phyloP scores from a whole-genome alignment of 2,329 filamentous ascomycete genomes.

The Phoma sp. region DNA sequence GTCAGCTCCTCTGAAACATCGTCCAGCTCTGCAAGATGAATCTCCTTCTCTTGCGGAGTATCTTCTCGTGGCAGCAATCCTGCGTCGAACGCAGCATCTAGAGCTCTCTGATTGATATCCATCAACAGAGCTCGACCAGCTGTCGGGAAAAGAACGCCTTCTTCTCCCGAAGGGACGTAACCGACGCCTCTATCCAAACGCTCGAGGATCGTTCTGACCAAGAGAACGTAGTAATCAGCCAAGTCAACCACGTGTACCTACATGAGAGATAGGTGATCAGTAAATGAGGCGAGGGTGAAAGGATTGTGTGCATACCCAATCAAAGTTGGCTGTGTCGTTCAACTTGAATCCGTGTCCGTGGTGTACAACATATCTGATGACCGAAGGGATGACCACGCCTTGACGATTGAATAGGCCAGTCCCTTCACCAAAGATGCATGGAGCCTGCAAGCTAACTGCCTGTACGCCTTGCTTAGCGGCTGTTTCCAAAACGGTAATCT shows the following conservation, averaged over 20 bases:
- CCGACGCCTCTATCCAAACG: constrained; percentile 21
- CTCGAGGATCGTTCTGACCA: constrained; percentile 23
- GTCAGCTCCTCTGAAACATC: constrained; percentile 22
- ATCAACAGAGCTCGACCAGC: constrained; percentile 18
- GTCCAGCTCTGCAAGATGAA: constrained; percentile 15
- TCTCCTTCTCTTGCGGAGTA: constrained; percentile 22
- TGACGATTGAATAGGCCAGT: constrained; percentile 22
- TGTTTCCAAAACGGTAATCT: constrained; percentile 18
- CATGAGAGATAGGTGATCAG: not conserved
- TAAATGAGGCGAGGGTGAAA: not conserved
- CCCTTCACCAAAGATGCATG: constrained; percentile 25
- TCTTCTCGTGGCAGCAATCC: constrained; percentile 19
- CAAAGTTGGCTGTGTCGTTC: constrained; percentile 27
- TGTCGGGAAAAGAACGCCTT: constrained; percentile 21
- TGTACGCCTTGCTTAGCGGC: constrained; percentile 17
- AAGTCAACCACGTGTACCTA: constrained; percentile 21
- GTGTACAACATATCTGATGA: constrained; percentile 21
- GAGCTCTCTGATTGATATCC: constrained; percentile 19
- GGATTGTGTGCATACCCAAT: constrained; percentile 12
- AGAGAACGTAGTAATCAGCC: constrained; percentile 21
- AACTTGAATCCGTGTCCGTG: constrained; percentile 27
- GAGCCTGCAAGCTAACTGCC: constrained; percentile 22
- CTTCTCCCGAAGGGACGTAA: constrained; percentile 19
- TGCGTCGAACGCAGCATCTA: constrained; percentile 24
- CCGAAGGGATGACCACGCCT: constrained; percentile 21